These are phyloP conservation scores for Syncephalastrum monosporum DNA, from an alignment of 371 early-diverging fungal species.

Conservation along the genomic window DNA sequence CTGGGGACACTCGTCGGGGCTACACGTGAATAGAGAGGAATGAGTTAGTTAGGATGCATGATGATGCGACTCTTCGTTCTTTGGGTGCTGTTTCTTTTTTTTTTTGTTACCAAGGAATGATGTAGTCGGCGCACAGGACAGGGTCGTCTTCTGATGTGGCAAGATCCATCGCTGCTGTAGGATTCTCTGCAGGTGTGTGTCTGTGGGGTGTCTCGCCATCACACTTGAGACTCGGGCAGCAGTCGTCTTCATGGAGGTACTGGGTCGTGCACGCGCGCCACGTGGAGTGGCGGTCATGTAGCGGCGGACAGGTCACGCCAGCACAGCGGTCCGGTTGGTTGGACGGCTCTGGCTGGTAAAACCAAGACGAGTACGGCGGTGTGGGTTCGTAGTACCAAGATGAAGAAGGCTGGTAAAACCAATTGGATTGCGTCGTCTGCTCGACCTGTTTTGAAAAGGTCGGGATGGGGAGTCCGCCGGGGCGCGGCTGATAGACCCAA, in stretches of 20 bases:
- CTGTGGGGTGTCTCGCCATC: background rate
- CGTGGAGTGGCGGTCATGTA: background rate
- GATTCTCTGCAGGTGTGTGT: background rate
- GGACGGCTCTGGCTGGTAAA: too few species aligned
- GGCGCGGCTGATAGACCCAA: background rate
- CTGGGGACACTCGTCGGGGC: constrained; percentile 27
- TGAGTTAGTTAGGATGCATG: background rate
- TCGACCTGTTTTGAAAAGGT: background rate
- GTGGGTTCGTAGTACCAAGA: background rate
- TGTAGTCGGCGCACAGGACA: constrained; percentile 12
- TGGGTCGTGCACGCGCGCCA: constrained; percentile 9
- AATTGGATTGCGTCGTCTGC: background rate
- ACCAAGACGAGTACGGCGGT: too few species aligned
- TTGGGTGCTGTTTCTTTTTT: too few species aligned
- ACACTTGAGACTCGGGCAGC: constrained; percentile 10
- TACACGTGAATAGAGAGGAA: background rate
- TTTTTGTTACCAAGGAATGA: constrained; percentile 14
- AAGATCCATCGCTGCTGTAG: background rate
- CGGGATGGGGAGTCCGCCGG: background rate
- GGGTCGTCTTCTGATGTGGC: constrained; percentile 2
- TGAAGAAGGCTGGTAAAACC: background rate
- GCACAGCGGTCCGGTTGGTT: too few species aligned
- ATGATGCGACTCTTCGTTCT: background rate
- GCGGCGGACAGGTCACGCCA: too few species aligned
- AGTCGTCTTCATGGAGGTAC: constrained; percentile 1